Conservation (phyloP, 2,329 filamentous ascomycete species). For the Niveomyces coronatus region DNA sequence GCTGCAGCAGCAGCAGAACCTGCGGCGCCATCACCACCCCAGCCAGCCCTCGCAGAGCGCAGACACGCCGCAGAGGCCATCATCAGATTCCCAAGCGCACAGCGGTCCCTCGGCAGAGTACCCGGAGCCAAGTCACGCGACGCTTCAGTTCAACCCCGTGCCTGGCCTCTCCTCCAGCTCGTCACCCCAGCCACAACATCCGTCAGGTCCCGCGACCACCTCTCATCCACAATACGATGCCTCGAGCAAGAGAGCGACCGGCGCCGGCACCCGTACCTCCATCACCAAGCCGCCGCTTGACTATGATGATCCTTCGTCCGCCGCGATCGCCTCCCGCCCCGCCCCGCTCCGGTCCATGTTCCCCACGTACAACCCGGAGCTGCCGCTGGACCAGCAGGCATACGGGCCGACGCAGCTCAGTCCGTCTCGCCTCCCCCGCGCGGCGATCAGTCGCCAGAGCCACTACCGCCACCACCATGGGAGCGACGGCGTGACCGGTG, state of each 20-base stretch:
- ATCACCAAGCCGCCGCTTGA: constrained; percentile 44
- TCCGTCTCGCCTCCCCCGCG: constrained; percentile 52
- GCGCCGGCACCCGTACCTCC: constrained; percentile 42
- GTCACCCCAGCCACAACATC: constrained; percentile 22
- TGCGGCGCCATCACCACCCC: constrained; percentile 14
- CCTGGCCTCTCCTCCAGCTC: constrained; percentile 14
- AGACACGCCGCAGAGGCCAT: constrained; percentile 9
- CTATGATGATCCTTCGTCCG: constrained; percentile 13
- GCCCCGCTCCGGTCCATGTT: constrained; percentile 60
- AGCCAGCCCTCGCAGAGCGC: not conserved
- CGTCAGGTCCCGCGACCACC: constrained; percentile 28
- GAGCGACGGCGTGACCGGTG: not conserved
- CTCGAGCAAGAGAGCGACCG: constrained; percentile 38
- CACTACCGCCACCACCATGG: constrained; percentile 28
- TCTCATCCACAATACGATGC: too few species aligned
- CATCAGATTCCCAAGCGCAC: constrained; percentile 7
- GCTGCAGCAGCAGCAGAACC: constrained; percentile 3
- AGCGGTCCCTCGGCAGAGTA: constrained; percentile 20
- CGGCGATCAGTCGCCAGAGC: constrained; percentile 54
- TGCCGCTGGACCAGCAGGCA: constrained; percentile 56
- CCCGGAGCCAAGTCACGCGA: constrained; percentile 23
- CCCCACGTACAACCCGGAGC: constrained; percentile 58
- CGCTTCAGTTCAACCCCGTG: constrained; percentile 14
- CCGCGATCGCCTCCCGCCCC: constrained; percentile 17
- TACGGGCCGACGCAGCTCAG: constrained; percentile 60